phyloP scores from a whole-genome alignment of 768 basidiomycete species.

The Strobilomyces echinocephalus region DNA sequence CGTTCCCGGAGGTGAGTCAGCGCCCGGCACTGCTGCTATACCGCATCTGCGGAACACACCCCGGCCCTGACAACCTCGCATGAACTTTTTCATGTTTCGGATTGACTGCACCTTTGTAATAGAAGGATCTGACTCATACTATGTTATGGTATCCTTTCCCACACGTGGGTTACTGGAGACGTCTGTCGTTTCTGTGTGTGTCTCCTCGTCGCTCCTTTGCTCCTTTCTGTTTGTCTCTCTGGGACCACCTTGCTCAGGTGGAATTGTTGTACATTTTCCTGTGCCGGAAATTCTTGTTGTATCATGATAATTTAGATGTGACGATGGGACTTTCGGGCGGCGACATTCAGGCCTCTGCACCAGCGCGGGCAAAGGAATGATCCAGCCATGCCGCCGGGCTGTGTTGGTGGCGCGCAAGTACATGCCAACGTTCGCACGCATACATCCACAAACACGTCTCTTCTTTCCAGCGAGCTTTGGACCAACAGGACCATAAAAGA shows the following conservation, averaged over 20 bases:
- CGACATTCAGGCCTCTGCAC: background rate
- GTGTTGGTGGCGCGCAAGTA: background rate
- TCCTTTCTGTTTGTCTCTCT: background rate
- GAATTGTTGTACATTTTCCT: conserved; percentile 8
- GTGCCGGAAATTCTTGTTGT: conserved; percentile 10
- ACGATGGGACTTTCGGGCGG: background rate
- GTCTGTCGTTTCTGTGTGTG: conserved; percentile 9
- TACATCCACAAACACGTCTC: conserved; percentile 6
- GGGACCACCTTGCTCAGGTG: conserved; percentile 12
- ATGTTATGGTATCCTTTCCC: conserved; percentile 12
- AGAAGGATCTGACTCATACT: conserved; percentile 23
- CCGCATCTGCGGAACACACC: conserved; percentile 4
- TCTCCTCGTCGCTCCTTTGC: conserved; percentile 9
- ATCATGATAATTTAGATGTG: conserved; percentile 6
- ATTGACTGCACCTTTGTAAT: conserved; percentile 11
- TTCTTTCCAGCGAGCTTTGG: no score
- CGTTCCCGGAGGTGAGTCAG: conserved; percentile 22
- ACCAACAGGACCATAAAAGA: background rate
- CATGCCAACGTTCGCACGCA: background rate
- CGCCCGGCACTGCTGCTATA: conserved; percentile 2
- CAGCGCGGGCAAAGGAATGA: background rate
- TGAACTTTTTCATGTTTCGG: conserved; percentile 9
- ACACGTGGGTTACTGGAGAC: conserved; percentile 2
- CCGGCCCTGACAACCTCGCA: conserved; percentile 2
- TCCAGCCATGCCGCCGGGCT: background rate